Conservation (phyloP, 441 rosid species). For the Croton setiger region DNA sequence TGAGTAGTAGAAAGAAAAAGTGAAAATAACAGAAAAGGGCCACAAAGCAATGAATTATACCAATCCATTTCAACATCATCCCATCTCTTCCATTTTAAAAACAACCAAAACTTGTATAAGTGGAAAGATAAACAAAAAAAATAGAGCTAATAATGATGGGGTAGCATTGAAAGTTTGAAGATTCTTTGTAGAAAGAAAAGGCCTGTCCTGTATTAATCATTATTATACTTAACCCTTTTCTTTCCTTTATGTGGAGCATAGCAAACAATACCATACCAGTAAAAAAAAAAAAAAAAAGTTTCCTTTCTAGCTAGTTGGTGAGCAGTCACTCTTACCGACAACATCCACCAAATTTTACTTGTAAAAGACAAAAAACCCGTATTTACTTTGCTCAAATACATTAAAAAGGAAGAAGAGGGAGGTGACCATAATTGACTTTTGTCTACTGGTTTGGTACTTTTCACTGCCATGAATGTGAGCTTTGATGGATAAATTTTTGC, state of each 20-base stretch:
- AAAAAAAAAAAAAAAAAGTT: neutral
- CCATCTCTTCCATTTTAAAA: slow-evolving; percentile 27
- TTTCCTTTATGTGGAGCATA: slow-evolving; percentile 30
- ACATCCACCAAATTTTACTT: slow-evolving; percentile 22
- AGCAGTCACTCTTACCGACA: slow-evolving; percentile 44
- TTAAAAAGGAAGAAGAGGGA: neutral
- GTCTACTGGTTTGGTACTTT: slow-evolving; percentile 8
- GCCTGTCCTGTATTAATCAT: slow-evolving; percentile 37
- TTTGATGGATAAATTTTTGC: slow-evolving; percentile 2
- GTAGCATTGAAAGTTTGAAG: slow-evolving; percentile 41
- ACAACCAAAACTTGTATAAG: slow-evolving; percentile 26
- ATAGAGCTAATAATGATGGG: slow-evolving; percentile 27
- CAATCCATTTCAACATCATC: slow-evolving; percentile 29
- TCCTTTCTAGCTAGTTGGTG: slow-evolving; percentile 36
- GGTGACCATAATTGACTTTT: neutral
- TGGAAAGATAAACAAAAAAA: slow-evolving; percentile 25
- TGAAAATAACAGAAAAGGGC: slow-evolving; percentile 13
- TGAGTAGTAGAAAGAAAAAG: neutral
- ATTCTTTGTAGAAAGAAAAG: slow-evolving; percentile 46
- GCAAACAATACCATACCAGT: slow-evolving; percentile 37
- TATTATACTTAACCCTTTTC: slow-evolving; percentile 12
- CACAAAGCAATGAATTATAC: slow-evolving; percentile 19
- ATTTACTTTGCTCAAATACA: slow-evolving; percentile 2
- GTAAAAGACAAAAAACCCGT: slow-evolving; percentile 17
- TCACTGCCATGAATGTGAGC: slow-evolving; percentile 9